phyloP scores from a whole-genome alignment of 83 land plant species.

The Picea engelmannii region DNA sequence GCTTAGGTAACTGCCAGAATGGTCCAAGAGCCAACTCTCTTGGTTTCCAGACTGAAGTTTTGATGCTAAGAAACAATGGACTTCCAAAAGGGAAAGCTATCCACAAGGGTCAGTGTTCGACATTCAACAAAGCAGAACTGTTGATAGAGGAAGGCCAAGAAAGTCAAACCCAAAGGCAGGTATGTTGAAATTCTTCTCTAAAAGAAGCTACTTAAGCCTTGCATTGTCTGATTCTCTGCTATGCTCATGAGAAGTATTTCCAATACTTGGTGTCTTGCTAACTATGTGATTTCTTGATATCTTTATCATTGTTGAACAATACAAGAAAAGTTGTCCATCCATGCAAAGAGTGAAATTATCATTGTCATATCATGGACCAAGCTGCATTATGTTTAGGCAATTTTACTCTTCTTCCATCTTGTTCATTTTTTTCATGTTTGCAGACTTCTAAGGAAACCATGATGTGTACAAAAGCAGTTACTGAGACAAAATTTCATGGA shows the following conservation, averaged over 20 bases:
- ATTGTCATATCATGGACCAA: neutral
- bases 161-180: neutral
- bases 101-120: neutral
- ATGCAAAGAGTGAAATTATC: neutral
- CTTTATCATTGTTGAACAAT: neutral
- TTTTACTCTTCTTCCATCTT: neutral
- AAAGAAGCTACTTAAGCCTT: neutral
- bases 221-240: neutral
- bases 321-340: neutral
- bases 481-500: constrained; percentile 11
- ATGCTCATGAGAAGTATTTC: neutral
- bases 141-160: constrained; percentile 2
- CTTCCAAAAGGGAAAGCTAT: constrained; percentile 13
- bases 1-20: no score
- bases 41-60: neutral
- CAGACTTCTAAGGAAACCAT: neutral
- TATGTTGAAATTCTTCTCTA: neutral
- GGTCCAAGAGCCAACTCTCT: neutral
- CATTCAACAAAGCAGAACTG: neutral
- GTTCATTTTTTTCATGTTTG: neutral
- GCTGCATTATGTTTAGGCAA: neutral
- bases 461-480: neutral
- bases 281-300: neutral
- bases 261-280: neutral
- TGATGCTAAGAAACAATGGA: constrained; percentile 4